Base-by-base conservation (phyloP, 2,329 filamentous ascomycete species). In the Orbilia quercus region DNA sequence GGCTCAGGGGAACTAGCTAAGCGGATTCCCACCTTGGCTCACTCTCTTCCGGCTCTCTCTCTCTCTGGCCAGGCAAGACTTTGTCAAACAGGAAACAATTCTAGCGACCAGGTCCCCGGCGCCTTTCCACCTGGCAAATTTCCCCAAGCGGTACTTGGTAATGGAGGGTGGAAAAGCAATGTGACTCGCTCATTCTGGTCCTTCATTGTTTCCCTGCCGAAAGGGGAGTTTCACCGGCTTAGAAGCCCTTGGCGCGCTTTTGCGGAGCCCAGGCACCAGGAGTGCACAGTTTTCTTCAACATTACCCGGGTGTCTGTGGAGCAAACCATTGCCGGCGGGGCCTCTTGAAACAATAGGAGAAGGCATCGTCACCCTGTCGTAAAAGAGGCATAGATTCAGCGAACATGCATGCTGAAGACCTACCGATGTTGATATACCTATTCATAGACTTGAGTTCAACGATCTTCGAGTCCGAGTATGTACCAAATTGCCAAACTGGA, bases 41-140 rank as follows among this genome's bases (percentile, higher is more conserved):
- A 31, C 11, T 28, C 12, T 9, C 50, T 16, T 12, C 25, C 20
- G 31, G 20, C 45, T 50, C 11, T 25, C 23, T 50, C 34, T 12
- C n/a, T 42, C 22, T 55, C 7, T 25, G 36, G 11, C 16, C 47
- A 42, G 34, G 42, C 53, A 63, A 63, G 50, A 63, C 59, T 54
- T 64, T 70, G 42, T 63, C 40, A 53, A 72, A 72, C 67, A 72
- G 38, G 67, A 58, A 65, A 63, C 58, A 53, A 50, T 31, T 31
- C 38, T 18, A 47, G 25, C n/a, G 51, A 55, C 51, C 44, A 28
- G 63, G 63, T 51, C 16, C 44, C 53, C 38, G 28, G 42, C 42
- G 45, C 47, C 38, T 55, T 7, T 7, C 36, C 50, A 48, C 47
- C 38, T 55, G 2, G 20, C 45, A 40, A 69, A 69, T 69, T 60